A percentile compares a stretch with the other conserved stretches of the same genome.
Conservation (phyloP, 2,329 filamentous ascomycete species). For the Ascochyta lentis region DNA sequence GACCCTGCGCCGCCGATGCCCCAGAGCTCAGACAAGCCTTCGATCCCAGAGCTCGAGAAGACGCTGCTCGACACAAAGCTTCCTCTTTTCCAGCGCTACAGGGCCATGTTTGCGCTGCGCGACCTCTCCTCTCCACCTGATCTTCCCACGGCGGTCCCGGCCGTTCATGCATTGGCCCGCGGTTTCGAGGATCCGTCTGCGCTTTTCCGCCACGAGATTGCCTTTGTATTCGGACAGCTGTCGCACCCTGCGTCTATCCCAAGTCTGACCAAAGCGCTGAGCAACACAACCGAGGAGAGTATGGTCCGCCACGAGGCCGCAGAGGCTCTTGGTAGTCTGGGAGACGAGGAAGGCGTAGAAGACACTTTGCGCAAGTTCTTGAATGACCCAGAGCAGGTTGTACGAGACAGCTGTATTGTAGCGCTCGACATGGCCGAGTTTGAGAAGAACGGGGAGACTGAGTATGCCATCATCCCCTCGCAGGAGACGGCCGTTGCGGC, state of each 20-base stretch:
- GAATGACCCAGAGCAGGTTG: constrained; percentile 89
- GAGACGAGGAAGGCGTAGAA: constrained; percentile 92
- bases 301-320: constrained; percentile 99
- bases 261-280: constrained; percentile 78
- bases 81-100: constrained; percentile 90
- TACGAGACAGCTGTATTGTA: constrained; percentile 92
- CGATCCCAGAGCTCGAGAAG: constrained; percentile 76
- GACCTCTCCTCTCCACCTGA: constrained; percentile 94
- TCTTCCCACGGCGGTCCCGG: constrained; percentile 86
- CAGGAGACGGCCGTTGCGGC: constrained; percentile 39
- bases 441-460: constrained; percentile 84
- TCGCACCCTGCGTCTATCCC: constrained; percentile 97
- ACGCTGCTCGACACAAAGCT: constrained; percentile 78
- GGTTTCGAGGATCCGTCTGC: constrained; percentile 87
- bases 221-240: constrained; percentile 96
- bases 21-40: constrained; percentile 64
- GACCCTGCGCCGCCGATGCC: constrained; percentile 92
- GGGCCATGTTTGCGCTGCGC: constrained; percentile 96
- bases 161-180: constrained; percentile 82
- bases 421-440: constrained; percentile 98
- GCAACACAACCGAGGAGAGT: constrained; percentile 80
- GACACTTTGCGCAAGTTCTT: constrained; percentile 82
- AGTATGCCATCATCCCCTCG: constrained; percentile 87
- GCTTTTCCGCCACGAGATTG: constrained; percentile 96
- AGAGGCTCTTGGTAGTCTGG: constrained; percentile 91